phyloP scores from a whole-genome alignment of 164 flowering plant species.

The Tetrastigma voinierianum region DNA sequence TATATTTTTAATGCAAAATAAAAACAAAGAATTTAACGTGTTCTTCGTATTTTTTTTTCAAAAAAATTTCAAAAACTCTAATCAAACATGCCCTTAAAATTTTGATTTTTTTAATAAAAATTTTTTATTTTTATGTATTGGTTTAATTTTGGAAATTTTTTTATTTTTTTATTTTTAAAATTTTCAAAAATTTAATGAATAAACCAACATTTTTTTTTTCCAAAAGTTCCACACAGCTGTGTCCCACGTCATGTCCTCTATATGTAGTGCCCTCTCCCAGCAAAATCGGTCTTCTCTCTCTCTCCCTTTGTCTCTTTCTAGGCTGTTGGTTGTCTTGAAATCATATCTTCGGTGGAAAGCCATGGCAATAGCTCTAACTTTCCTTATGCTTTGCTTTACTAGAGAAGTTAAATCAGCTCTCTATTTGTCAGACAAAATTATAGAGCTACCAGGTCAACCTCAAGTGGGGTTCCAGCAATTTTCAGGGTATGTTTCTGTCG shows the following conservation, averaged over 20 bases:
- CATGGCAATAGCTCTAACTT: constrained; percentile 14
- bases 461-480: constrained; percentile 39
- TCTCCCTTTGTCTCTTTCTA: constrained; percentile 5
- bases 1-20: too few relatives aligned
- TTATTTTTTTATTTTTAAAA: neutral
- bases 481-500: constrained; percentile 46
- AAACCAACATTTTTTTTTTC: too few relatives aligned
- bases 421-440: constrained; percentile 19
- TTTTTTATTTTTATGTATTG: neutral
- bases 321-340: neutral
- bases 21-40: too few relatives aligned
- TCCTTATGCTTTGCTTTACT: constrained; percentile 1
- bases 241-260: neutral
- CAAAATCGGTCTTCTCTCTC: neutral
- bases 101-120: too few relatives aligned
- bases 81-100: too few relatives aligned
- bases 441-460: constrained; percentile 44
- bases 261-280: neutral
- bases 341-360: constrained; percentile 16
- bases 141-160: too few relatives aligned
- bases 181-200: too few relatives aligned
- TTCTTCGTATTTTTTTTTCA: too few relatives aligned
- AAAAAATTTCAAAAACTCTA: too few relatives aligned
- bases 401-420: constrained; percentile 12
- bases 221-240: too few relatives aligned